Base-by-base conservation (phyloP, 192 early-diverging fungal genomes). In the Coemansia sp. region DNA sequence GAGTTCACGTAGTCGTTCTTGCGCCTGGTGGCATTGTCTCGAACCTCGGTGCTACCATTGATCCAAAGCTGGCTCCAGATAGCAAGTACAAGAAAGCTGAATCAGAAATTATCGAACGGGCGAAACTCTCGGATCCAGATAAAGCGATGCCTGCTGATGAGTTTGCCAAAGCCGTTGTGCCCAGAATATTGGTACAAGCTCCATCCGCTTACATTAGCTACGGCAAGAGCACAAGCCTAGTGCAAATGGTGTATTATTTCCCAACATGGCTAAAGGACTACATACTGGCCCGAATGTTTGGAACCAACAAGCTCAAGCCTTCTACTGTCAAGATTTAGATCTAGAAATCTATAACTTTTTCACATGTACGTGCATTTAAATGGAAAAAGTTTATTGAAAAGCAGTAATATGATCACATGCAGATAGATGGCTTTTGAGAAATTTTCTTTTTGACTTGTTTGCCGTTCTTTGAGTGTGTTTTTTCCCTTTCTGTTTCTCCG, bases 11-110 rank as follows among this genome's bases (percentile, higher is more conserved):
- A 7, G 64, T 78, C 4, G 79, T 89, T 26, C 70, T 90, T 21
- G 84, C 86, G 7, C 89, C 89, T 4, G 89, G 89, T 34, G 86
- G 77, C 0, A 85, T 90, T 66, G 83, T 68, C 49, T 91, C 88
- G 37, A 87, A 91, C 61, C 73, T 91, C 58, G 88, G 83, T 10
- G 71, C 77, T n/a, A 52, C 84, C 82, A 67, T 58, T 8, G 52
- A 63, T 15, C 69, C 82, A 16, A 16, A 40, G 18, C 67, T 89
- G 21, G 65, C 71, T 18, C 66, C 66, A 20, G 59, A 67, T 16
- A 83, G 82, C 12, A 52, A 77, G 21, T 87, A 84, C 43, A 51
- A 58, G 40, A 65, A 71, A 7, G 82, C 83, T 7, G 26, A 73
- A 20, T 58, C 71, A 8, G 71, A 66, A 30, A 83, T 88, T 56